Base-by-base conservation (phyloP, 1,284 basidiomycete genomes). In the Malassezia caprae region DNA sequence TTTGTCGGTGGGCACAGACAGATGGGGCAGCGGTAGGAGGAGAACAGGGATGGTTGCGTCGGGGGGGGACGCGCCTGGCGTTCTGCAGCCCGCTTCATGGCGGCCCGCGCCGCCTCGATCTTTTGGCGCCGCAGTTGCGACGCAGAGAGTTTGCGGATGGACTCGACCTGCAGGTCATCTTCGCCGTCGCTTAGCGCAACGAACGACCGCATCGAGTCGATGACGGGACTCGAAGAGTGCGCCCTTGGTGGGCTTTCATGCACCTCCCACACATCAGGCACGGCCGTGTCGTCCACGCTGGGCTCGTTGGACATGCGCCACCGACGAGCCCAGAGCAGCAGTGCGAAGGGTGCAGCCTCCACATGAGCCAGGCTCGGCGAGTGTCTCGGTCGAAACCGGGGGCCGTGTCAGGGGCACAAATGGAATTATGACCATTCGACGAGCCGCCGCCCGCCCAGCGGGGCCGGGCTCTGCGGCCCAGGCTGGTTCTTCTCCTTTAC, bases 21-120 rank as follows among this genome's bases (percentile, higher is more conserved):
- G 56, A 72, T 67, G 7, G 69, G 67, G 41, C 69, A 72, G 0
- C 55, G 58, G 48, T 65, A 72, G 7, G 53, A 65, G 12, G 63
- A 65, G 2, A 68, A 49, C 13, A 70, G 54, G 7, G 59, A 51
- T 31, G 62, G 59, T 21, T 62, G 23, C 35, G 30, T 11, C 7
- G 55, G 23, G 13, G 32, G 26, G 3, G 39, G 55, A 19, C 17
- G 30, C 11, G 43, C 28, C n/a, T 27, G 13, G 12, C 28, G 26
- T 6, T 34, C 24, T 2, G 42, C 39, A 8, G 44, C 46, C 19
- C 50, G 49, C 11, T 39, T 50, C n/a, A 52, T 19, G 10, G 55
- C 55, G 10, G 32, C 50, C 8, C 51, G 47, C 27, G 56, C 52
- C 4, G 51, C 46, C 8, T 58, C 47, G 12, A 53, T 37, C 7